Conservation (phyloP, 805 yeast genomes). For the Yamadazyma endophytica region DNA sequence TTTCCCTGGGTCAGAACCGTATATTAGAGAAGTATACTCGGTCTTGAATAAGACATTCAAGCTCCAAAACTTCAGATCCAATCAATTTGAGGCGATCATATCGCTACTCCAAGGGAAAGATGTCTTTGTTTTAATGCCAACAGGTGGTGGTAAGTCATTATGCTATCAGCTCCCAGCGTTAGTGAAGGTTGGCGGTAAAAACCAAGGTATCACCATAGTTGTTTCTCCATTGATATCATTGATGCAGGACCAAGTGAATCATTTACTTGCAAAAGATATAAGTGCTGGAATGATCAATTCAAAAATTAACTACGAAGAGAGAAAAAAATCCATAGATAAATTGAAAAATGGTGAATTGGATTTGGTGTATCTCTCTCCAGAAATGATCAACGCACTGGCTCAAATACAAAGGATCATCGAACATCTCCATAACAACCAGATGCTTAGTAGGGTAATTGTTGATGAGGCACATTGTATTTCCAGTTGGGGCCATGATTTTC, state of each 20-base stretch:
- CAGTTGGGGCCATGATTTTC: conserved; percentile 97
- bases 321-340: conserved; percentile 55
- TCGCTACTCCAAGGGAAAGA: conserved; percentile 75
- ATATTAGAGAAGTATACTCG: conserved; percentile 66
- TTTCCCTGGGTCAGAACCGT: conserved; percentile 41
- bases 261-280: conserved; percentile 61
- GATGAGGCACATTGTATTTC: conserved; percentile 99
- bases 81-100: conserved; percentile 83
- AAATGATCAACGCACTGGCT: conserved; percentile 77
- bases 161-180: conserved; percentile 96
- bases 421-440: conserved; percentile 48
- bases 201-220: conserved; percentile 84
- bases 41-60: conserved; percentile 60
- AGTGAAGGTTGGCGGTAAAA: conserved; percentile 71
- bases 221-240: conserved; percentile 91
- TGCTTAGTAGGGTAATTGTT: conserved; percentile 81
- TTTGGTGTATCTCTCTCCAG: conserved; percentile 87
- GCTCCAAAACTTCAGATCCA: conserved; percentile 64
- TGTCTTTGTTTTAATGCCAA: conserved; percentile 95
- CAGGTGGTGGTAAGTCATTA: conserved; percentile 96
- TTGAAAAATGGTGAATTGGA: conserved; percentile 67
- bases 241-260: conserved; percentile 96
- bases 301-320: conserved; percentile 58
- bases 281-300: conserved; percentile 89
- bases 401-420: conserved; percentile 63